Percentiles rank a stretch among this genome's conserved stretches.
phyloP scores from a whole-genome alignment of 1,284 basidiomycete species.

The Volvariella surrecta region DNA sequence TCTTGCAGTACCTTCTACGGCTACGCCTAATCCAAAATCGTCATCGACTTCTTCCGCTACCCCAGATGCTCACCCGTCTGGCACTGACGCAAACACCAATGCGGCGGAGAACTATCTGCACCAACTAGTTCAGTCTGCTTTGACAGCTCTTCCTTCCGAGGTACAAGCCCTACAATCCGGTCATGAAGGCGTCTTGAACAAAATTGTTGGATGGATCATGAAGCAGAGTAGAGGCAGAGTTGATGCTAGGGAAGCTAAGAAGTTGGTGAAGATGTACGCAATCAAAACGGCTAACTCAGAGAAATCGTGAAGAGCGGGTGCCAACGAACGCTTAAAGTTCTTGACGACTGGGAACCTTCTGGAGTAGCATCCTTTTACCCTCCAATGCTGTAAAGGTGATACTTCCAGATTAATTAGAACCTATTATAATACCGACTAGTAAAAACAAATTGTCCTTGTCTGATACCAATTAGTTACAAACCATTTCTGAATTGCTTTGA shows the following conservation, averaged over 20 bases:
- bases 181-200: constrained; percentile 78
- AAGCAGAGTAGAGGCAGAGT: constrained; percentile 73
- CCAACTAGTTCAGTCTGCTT: constrained; percentile 52
- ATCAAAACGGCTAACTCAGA: constrained; percentile 2
- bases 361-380: too few species aligned
- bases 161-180: constrained; percentile 64
- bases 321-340: too few species aligned
- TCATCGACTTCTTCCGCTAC: constrained; percentile 11
- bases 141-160: constrained; percentile 64
- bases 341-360: too few species aligned
- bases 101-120: constrained; percentile 27
- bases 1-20: constrained; percentile 20
- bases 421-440: too few species aligned
- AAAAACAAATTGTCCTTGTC: too few species aligned
- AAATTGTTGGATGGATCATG: constrained; percentile 89
- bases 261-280: constrained; percentile 35
- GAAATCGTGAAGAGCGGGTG: too few species aligned
- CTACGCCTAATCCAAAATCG: too few species aligned
- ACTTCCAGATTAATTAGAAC: too few species aligned
- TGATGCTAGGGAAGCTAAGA: constrained; percentile 49
- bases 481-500: too few species aligned
- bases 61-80: constrained; percentile 21
- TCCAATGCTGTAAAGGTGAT: too few species aligned
- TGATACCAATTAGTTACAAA: too few species aligned
- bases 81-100: constrained; percentile 12